Percentiles rank a stretch among this genome's conserved stretches.
Evolutionary conservation across 2,329 filamentous ascomycete genomes (phyloP).

Genomic region (Penicillium rolfsii): DNA sequence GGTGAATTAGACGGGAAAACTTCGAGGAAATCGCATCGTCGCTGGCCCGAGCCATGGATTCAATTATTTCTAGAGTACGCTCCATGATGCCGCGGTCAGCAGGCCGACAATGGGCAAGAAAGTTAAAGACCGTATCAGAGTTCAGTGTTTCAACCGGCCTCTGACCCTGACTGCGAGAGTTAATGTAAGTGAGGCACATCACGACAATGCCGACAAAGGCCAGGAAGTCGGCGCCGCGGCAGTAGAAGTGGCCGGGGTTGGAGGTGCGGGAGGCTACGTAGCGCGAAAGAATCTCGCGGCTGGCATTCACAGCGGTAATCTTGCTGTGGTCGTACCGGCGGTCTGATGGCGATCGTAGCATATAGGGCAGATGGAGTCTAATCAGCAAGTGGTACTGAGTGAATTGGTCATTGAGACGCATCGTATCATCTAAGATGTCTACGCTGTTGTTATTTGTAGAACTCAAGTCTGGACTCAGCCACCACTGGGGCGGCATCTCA

Average conservation of each 20-base stretch:
- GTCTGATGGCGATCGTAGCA: constrained; percentile 47
- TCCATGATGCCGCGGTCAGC: constrained; percentile 51
- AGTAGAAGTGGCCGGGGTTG: constrained; percentile 45
- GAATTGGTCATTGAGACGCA: constrained; percentile 53
- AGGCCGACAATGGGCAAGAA: constrained; percentile 48
- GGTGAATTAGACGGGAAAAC: constrained; percentile 38
- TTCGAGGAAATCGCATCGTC: constrained; percentile 36
- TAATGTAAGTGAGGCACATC: constrained; percentile 55
- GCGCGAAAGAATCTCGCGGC: constrained; percentile 55
- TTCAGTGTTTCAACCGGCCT: neutral
- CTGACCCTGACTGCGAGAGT: constrained; percentile 33
- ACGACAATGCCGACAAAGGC: constrained; percentile 48
- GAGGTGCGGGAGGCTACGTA: constrained; percentile 54
- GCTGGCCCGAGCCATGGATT: constrained; percentile 26
- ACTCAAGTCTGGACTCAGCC: constrained; percentile 42
- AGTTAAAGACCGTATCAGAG: constrained; percentile 27
- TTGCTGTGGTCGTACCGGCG: constrained; percentile 54
- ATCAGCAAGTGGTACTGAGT: constrained; percentile 57
- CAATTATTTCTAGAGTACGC: constrained; percentile 40
- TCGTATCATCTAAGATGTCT: constrained; percentile 34
- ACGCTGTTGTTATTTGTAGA: constrained; percentile 17
- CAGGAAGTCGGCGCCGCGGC: constrained; percentile 57
- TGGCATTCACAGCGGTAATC: constrained; percentile 54
- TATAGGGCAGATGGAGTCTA: constrained; percentile 60
- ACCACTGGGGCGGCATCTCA: constrained; percentile 54